phyloP scores from a whole-genome alignment of 208 protist species.

The Lotmaria passim region DNA sequence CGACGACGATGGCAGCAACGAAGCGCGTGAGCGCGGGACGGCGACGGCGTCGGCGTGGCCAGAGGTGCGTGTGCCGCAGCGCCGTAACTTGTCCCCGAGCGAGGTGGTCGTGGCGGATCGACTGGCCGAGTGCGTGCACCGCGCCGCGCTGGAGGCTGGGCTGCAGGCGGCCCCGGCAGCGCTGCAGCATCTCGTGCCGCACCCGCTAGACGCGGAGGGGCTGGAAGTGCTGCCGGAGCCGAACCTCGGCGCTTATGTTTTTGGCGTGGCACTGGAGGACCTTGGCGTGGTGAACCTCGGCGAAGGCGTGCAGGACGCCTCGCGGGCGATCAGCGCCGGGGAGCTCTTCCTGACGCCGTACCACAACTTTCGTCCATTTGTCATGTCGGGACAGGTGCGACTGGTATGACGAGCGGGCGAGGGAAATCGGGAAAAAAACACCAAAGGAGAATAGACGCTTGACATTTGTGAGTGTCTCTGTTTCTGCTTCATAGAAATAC shows the following conservation, averaged over 20 bases:
- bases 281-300: slow-evolving; percentile 75
- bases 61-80: slow-evolving; percentile 51
- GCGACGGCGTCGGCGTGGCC: not conserved
- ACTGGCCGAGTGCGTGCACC: slow-evolving; percentile 50
- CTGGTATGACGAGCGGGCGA: slow-evolving; percentile 61
- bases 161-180: slow-evolving; percentile 58
- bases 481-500: not conserved
- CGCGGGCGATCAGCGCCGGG: slow-evolving; percentile 68
- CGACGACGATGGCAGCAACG: not conserved
- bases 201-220: slow-evolving; percentile 74
- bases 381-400: slow-evolving; percentile 69
- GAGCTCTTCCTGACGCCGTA: slow-evolving; percentile 89
- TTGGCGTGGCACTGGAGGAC: slow-evolving; percentile 80
- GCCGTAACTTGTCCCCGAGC: slow-evolving; percentile 57
- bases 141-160: slow-evolving; percentile 55
- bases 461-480: no score
- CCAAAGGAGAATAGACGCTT: slow-evolving; percentile 10
- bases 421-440: no score
- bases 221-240: slow-evolving; percentile 79
- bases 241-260: slow-evolving; percentile 77
- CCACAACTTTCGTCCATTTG: slow-evolving; percentile 68
- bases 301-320: slow-evolving; percentile 71
- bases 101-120: slow-evolving; percentile 78
- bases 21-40: not conserved
- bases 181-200: slow-evolving; percentile 70